phyloP scores from a whole-genome alignment of 2,329 filamentous ascomycete species.

The Fusarium guadeloupense region DNA sequence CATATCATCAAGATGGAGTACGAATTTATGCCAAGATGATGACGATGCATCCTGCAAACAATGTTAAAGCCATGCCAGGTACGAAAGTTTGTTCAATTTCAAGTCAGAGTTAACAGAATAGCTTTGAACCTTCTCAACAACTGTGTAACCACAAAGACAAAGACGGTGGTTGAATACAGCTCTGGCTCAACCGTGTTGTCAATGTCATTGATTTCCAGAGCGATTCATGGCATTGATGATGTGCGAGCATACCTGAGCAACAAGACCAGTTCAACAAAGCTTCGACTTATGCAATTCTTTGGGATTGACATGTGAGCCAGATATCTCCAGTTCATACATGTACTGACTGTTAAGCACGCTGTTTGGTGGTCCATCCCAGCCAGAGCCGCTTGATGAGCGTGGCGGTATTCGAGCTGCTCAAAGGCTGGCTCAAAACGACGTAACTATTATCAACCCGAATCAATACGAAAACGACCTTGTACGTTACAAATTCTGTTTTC shows the following conservation, averaged over 20 bases:
- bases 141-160: conserved; percentile 49
- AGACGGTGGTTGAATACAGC: conserved; percentile 67
- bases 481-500: neutral
- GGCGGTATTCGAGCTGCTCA: conserved; percentile 62
- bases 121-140: conserved; percentile 60
- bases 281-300: conserved; percentile 68
- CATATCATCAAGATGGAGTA: conserved; percentile 65
- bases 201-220: conserved; percentile 63
- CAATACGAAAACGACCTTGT: conserved; percentile 64
- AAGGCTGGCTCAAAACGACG: conserved; percentile 51
- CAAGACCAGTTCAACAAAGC: conserved; percentile 63
- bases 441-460: conserved; percentile 62
- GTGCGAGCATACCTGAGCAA: conserved; percentile 66
- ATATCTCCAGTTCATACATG: no score
- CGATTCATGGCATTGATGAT: conserved; percentile 61
- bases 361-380: conserved; percentile 67
- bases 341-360: conserved; percentile 59
- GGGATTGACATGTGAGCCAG: conserved; percentile 60
- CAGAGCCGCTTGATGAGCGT: conserved; percentile 61
- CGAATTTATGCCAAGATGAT: conserved; percentile 74
- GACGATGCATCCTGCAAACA: conserved; percentile 70
- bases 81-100: neutral
- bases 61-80: conserved; percentile 71
- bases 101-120: neutral
- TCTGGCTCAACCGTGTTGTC: conserved; percentile 71